Evolutionary conservation across 176 grass and related monocot genomes (phyloP).

Genomic region (Aegilops tauschii): DNA sequence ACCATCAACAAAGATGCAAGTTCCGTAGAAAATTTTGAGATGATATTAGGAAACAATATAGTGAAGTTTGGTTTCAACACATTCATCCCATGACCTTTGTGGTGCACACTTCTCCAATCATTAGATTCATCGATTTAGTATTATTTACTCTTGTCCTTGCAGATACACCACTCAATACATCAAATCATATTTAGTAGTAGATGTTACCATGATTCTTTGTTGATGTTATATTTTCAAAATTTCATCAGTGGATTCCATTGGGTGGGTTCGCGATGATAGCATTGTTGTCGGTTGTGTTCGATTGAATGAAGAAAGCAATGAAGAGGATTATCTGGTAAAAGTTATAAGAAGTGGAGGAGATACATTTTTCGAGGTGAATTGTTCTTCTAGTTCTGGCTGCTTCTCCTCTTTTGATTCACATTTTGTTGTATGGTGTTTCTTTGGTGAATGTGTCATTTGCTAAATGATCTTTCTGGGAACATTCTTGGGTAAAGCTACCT

Average conservation of each 20-base stretch:
- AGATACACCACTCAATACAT: not conserved
- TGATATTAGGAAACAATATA: not conserved
- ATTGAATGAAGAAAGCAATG: conserved; percentile 70
- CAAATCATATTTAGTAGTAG: not conserved
- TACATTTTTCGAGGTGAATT: conserved; percentile 75
- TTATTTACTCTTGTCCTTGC: conserved; percentile 6
- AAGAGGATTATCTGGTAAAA: conserved; percentile 78
- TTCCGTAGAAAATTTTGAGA: conserved; percentile 3
- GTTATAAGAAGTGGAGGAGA: conserved; percentile 57
- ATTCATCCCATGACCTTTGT: conserved; percentile 1
- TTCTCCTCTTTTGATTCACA: conserved; percentile 3
- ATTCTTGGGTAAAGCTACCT: conserved; percentile 2
- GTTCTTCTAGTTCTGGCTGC: not conserved
- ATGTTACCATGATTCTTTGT: conserved; percentile 23
- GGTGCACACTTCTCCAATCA: not conserved
- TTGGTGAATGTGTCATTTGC: not conserved
- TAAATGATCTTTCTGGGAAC: not conserved
- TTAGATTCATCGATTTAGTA: not conserved
- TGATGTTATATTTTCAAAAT: conserved; percentile 26
- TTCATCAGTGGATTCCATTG: conserved; percentile 78
- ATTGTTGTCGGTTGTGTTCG: conserved; percentile 72
- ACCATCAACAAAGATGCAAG: not conserved
- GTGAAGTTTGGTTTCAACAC: not conserved
- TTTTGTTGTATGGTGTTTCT: not conserved
- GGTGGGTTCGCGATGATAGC: conserved; percentile 75